Base-by-base conservation (phyloP, 306 rosid species). In the Carpinus viminea region DNA sequence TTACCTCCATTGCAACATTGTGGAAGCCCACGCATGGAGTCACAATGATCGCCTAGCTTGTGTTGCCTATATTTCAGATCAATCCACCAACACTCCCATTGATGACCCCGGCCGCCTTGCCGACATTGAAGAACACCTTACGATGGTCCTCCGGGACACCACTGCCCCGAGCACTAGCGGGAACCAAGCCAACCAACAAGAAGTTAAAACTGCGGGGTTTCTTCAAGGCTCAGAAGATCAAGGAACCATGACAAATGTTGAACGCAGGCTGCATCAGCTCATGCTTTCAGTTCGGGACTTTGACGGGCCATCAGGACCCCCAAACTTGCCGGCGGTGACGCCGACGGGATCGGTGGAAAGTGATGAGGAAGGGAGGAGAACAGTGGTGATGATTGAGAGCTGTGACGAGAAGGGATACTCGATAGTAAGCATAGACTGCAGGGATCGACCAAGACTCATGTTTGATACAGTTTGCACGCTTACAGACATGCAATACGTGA, bases 401-500 rank as follows among this genome's bases (percentile, higher is more conserved):
- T 92, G 97, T 12, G 78, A 89, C 15, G 87, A 89, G 74, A 90
- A 88, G 21, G 86, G 84, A 20, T 92, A 92, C 56, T 87, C 89
- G 0, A 83, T 92, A 21, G 91, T 90, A 48, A 87, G 65, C 53
- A 83, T 92, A 16, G 88, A 89, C 54, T 83, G 91, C 18, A 86
- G 86, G 80, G 97, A 92, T 61, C 78, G 95, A 71, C 85, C 87
- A 5, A 88, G 88, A 72, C 93, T 92, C 57, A 89, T 92, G 97
- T 90, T 92, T 52, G 97, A 92, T 73, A 82, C 91, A 2, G 91
- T 90, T 4, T 92, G 96, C 81, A 92, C 93, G 28, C 88, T 92
- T n/a, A 90, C 90, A 2, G 93, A 89, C 72, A 74, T 92, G 89
- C 86, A 90, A 24, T 92, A 92, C 73, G 88, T 83, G 4, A 87